Percentiles rank a stretch among this genome's conserved stretches.
Conservation (phyloP, 306 rosid genomes). For the Quercus robur region DNA sequence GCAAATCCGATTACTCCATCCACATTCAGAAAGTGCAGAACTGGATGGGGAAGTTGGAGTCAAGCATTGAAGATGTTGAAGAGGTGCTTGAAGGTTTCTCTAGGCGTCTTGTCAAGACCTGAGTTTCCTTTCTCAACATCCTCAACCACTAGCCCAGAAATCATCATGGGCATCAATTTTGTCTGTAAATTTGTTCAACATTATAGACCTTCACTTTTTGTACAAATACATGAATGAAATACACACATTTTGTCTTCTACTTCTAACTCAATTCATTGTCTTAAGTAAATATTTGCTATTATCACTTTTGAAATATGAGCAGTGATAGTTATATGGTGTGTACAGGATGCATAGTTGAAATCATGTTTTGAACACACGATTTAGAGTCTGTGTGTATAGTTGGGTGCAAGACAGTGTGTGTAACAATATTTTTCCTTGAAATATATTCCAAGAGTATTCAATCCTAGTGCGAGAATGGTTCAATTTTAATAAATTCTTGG, state of each 20-base stretch:
- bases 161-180: neutral
- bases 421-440: too few species aligned
- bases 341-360: too few species aligned
- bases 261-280: too few species aligned
- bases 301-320: slow-evolving; percentile 17
- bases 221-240: neutral
- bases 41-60: slow-evolving; percentile 19
- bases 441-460: too few species aligned
- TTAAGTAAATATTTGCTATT: too few species aligned
- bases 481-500: too few species aligned
- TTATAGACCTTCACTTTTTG: too few species aligned
- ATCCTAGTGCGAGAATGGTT: too few species aligned
- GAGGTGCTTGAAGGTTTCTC: slow-evolving; percentile 17
- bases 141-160: neutral
- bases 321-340: neutral
- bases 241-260: neutral
- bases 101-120: slow-evolving; percentile 10
- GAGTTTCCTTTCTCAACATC: slow-evolving; percentile 37
- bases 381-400: too few species aligned
- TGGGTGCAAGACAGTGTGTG: too few species aligned
- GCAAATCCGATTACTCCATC: neutral
- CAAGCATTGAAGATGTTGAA: slow-evolving; percentile 20
- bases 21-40: slow-evolving; percentile 8
- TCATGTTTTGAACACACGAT: too few species aligned
- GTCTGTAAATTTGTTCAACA: neutral